A percentile compares a stretch with the other conserved stretches of the same genome.
phyloP scores from a whole-genome alignment of 331 rosid genomes.

The Quercus tomentella region DNA sequence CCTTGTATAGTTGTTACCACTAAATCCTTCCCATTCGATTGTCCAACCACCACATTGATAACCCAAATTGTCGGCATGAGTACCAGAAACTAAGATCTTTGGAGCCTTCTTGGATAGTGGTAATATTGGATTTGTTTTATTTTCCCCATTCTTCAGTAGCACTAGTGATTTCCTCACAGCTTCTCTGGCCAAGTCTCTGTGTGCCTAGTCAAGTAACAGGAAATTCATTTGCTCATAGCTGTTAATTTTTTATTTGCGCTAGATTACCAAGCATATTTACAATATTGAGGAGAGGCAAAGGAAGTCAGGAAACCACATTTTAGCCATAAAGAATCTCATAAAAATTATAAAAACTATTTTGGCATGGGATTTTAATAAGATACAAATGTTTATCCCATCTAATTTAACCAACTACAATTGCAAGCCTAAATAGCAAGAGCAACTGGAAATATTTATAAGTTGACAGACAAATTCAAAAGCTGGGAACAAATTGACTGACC shows the following conservation, averaged over 20 bases:
- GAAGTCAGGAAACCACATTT: neutral
- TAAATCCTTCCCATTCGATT: conserved; percentile 91
- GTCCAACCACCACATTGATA: conserved; percentile 99
- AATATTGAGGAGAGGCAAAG: neutral
- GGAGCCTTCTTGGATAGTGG: conserved; percentile 74
- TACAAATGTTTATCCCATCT: neutral
- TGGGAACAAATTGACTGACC: conserved; percentile 34
- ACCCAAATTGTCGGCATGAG: conserved; percentile 94
- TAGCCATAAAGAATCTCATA: neutral
- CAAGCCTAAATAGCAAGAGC: neutral
- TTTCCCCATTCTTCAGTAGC: conserved; percentile 89
- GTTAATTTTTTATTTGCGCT: neutral
- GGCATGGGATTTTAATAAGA: neutral
- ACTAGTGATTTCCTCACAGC: conserved; percentile 91
- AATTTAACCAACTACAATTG: neutral
- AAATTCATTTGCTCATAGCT: conserved; percentile 5
- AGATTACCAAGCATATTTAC: conserved; percentile 7
- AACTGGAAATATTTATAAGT: neutral
- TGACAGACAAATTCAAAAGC: neutral
- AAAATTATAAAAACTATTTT: neutral
- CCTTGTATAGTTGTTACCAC: conserved; percentile 63
- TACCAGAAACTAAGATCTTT: conserved; percentile 77
- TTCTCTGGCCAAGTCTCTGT: conserved; percentile 86
- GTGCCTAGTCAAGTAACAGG: conserved; percentile 49
- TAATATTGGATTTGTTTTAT: conserved; percentile 47